Evolutionary conservation across 1,284 basidiomycete species (phyloP), one percentile per base, ranked within the genome.

Genomic region (Apiotrichum gracile): DNA sequence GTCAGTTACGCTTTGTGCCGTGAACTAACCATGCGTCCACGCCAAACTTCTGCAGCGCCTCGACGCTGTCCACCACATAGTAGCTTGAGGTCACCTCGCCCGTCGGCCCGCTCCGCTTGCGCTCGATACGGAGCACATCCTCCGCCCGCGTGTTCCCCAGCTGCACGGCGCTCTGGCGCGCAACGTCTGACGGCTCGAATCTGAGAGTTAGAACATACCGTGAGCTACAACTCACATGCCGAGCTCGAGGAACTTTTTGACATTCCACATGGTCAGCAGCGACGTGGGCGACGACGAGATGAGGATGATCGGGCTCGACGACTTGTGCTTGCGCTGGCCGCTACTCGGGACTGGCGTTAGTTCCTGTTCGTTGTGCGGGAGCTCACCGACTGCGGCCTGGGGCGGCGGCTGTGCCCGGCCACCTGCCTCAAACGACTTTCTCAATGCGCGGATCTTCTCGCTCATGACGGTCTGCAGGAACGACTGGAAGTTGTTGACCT

Each of bases 241-340:
- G 66, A 97, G 88, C 76, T 97, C 90, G 17, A 98, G 76, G 73
- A 97, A 94, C 42, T 82, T 82, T 71, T 90, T 90, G 56, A 97
- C 91, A 72, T 98, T 98, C 81, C 93, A 87, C 91, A 98, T 96
- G 5, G 91, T 97, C 67, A 98, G 85, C 50, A 98, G 82, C 9
- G 92, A 85, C 0, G 93, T 97, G 0, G 92, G 92, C 1, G 90
- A 92, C 0, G 91, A 96, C 0, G 92, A 94, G 35, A 98, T 91
- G 75, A 97, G 86, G 70, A 97, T 93, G 68, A 98, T 97, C 0
- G 93, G 93, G 72, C 87, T 85, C 9, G 46, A 49, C 14, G 66
- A 65, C 48, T 61, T 62, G 24, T 64, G 61, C 57, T 70, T 69
- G 47, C 65, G 81, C 1, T 81, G 79, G 78, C 58, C 82, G 64